Percentiles rank a stretch among this genome's conserved stretches.
Evolutionary conservation across 768 basidiomycete species (phyloP).

Genomic region (Podaxis sp.): DNA sequence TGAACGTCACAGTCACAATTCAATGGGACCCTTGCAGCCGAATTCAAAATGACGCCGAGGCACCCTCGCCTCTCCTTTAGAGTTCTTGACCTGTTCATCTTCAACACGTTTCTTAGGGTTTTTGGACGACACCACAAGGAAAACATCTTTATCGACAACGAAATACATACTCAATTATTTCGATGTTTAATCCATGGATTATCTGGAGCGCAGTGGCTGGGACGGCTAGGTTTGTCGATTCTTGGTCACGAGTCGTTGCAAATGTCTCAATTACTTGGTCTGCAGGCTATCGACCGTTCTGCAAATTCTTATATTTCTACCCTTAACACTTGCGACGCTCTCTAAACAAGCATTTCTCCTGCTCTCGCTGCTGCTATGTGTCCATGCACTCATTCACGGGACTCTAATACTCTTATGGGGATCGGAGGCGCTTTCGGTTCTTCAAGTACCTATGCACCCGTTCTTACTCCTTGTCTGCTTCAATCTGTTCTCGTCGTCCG

Average conservation of each 20-base stretch:
- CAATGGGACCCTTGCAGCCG: background rate
- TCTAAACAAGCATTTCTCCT: conserved; percentile 78
- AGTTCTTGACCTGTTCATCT: background rate
- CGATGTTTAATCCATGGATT: conserved; percentile 57
- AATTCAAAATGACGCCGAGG: background rate
- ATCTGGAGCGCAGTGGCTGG: conserved; percentile 65
- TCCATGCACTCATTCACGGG: conserved; percentile 80
- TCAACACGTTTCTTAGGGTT: background rate
- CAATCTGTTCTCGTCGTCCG: conserved; percentile 73
- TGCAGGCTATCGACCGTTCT: conserved; percentile 69
- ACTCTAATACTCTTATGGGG: conserved; percentile 72
- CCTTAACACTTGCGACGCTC: conserved; percentile 80
- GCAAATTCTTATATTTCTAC: conserved; percentile 82
- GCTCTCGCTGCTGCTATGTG: conserved; percentile 72
- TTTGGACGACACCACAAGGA: background rate
- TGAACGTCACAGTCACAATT: conserved; percentile 1
- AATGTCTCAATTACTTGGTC: conserved; percentile 5
- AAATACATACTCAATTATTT: background rate
- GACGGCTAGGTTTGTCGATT: conserved; percentile 50
- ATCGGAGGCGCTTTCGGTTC: conserved; percentile 66
- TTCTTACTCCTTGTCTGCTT: conserved; percentile 85
- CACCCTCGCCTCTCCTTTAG: background rate
- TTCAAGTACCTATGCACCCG: conserved; percentile 85
- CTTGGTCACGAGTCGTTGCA: background rate
- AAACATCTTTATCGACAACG: background rate